phyloP scores from a whole-genome alignment of 257 asterid genomes.

The Forsythia suspensa region DNA sequence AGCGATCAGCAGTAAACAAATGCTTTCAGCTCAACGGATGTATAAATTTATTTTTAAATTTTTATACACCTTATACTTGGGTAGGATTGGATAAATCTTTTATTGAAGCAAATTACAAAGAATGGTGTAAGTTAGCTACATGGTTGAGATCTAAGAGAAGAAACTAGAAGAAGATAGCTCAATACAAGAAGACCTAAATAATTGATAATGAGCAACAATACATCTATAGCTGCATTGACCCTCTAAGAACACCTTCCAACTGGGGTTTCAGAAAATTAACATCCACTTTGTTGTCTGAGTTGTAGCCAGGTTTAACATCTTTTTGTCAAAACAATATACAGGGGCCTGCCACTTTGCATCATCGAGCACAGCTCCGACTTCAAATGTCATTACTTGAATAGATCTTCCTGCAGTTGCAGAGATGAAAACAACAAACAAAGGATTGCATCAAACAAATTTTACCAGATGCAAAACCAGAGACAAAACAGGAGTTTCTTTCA shows the following conservation, averaged over 20 bases:
- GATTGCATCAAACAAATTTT: neutral
- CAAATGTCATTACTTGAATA: conserved; percentile 83
- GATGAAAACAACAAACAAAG: neutral
- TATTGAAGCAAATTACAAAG: no score
- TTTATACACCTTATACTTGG: no score
- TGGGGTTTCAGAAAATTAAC: conserved; percentile 27
- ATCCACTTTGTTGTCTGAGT: conserved; percentile 11
- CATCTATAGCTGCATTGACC: conserved; percentile 27
- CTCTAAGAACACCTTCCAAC: conserved; percentile 22
- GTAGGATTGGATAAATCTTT: no score
- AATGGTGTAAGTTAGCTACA: neutral
- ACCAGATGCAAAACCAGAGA: neutral
- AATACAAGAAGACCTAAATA: no score
- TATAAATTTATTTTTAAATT: no score
- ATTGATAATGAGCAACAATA: neutral
- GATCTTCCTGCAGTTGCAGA: conserved; percentile 60
- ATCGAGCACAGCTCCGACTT: conserved; percentile 83
- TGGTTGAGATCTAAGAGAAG: neutral
- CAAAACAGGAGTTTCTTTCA: neutral
- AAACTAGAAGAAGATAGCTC: no score
- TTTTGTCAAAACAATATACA: conserved; percentile 55
- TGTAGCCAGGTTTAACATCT: conserved; percentile 13
- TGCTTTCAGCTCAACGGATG: no score
- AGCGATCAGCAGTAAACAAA: no score
- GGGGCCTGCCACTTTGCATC: conserved; percentile 84